Evolutionary conservation across 331 rosid genomes (phyloP).

Genomic region (Quercus lobata): DNA sequence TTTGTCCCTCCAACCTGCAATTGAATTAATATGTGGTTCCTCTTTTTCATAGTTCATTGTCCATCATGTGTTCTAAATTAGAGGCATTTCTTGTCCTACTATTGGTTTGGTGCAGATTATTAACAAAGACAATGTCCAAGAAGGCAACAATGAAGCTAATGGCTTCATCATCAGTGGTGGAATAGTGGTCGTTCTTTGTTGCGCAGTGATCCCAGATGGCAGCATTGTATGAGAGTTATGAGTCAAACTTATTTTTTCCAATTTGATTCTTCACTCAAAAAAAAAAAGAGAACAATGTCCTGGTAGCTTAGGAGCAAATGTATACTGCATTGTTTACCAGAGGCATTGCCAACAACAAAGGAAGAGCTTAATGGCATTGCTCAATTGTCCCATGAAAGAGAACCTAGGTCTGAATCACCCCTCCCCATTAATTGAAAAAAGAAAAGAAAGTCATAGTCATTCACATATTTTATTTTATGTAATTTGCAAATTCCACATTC

Average conservation of each 20-base stretch:
- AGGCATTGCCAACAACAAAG: background rate
- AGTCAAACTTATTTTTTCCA: background rate
- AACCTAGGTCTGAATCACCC: too few species aligned
- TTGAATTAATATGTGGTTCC: background rate
- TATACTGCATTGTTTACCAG: background rate
- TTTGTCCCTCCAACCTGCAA: background rate
- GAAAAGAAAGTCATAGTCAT: background rate
- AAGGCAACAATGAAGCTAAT: constrained; percentile 24
- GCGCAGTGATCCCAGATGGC: constrained; percentile 28
- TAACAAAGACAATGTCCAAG: constrained; percentile 30
- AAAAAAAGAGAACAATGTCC: background rate
- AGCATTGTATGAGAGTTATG: constrained; percentile 19
- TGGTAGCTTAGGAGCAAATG: background rate
- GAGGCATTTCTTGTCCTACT: background rate
- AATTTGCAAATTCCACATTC: background rate
- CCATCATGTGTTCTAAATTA: background rate
- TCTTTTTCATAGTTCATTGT: background rate
- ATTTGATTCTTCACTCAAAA: background rate
- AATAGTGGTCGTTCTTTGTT: constrained; percentile 22
- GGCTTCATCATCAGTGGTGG: constrained; percentile 34
- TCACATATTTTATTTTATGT: background rate
- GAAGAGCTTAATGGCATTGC: too few species aligned
- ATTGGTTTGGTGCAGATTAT: constrained; percentile 25
- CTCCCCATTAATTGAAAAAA: too few species aligned
- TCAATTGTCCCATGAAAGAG: too few species aligned